Conservation (phyloP, 352 stramenopile species). For the Pythium folliculosum region DNA sequence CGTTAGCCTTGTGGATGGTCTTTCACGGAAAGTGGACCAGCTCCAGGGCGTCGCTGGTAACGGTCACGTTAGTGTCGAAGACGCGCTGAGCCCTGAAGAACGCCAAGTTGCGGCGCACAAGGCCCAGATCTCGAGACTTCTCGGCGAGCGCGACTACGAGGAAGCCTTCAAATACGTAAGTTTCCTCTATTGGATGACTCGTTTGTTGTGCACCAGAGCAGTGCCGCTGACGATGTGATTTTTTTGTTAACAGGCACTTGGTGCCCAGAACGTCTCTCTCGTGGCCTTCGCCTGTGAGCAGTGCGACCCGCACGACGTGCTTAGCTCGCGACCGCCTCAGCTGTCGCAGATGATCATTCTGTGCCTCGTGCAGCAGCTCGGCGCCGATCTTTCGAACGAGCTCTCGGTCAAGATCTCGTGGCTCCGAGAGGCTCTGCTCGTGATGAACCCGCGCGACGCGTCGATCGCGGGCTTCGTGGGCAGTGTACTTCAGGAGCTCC, state of each 20-base stretch:
- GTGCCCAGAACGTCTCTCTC: conserved; percentile 74
- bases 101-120: conserved; percentile 66
- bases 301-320: conserved; percentile 60
- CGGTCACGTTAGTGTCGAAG: conserved; percentile 24
- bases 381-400: conserved; percentile 66
- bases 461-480: conserved; percentile 79
- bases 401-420: conserved; percentile 71
- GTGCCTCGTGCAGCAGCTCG: conserved; percentile 83
- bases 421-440: conserved; percentile 77
- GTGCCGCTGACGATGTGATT: conserved; percentile 5
- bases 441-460: conserved; percentile 76
- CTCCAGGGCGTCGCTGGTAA: conserved; percentile 39
- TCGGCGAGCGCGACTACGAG: conserved; percentile 65
- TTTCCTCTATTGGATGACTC: background rate
- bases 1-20: conserved; percentile 52
- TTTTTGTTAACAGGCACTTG: conserved; percentile 43
- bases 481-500: conserved; percentile 77
- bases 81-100: conserved; percentile 40
- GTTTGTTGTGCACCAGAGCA: background rate
- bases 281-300: conserved; percentile 73
- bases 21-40: conserved; percentile 69
- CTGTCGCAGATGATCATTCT: conserved; percentile 87
- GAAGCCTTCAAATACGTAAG: conserved; percentile 77
- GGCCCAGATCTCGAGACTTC: conserved; percentile 43
- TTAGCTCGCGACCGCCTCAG: conserved; percentile 65